A percentile compares a stretch with the other conserved stretches of the same genome.
Evolutionary conservation across 805 yeast species (phyloP).

Genomic region (Schwanniomyces yamadae): DNA sequence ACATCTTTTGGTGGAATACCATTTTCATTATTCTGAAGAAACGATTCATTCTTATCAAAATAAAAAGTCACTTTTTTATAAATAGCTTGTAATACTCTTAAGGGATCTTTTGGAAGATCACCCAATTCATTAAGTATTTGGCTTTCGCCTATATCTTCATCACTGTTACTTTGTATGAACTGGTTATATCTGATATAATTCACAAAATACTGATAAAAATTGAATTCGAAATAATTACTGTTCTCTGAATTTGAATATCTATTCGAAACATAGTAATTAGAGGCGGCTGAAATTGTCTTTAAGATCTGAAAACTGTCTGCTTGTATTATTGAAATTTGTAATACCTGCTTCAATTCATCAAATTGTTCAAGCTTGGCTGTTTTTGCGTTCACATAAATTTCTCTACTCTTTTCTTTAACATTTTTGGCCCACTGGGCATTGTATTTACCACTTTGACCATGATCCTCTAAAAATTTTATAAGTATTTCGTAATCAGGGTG

Average conservation of each 20-base stretch:
- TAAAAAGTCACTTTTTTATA: conserved; percentile 24
- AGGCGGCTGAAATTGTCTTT: too few species aligned
- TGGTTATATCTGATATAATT: too few species aligned
- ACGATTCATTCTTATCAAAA: conserved; percentile 18
- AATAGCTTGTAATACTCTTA: conserved; percentile 15
- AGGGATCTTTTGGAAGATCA: too few species aligned
- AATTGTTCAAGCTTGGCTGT: conserved; percentile 1
- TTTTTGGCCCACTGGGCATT: conserved; percentile 8
- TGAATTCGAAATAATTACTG: conserved; percentile 28
- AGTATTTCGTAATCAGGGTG: conserved; percentile 17
- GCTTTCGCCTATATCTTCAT: too few species aligned
- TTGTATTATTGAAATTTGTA: conserved; percentile 11
- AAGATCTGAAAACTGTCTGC: conserved; percentile 17
- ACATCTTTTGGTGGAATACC: conserved; percentile 16
- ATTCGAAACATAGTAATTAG: too few species aligned
- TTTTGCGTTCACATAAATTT: conserved; percentile 2
- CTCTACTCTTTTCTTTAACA: conserved; percentile 6
- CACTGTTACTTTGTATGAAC: too few species aligned
- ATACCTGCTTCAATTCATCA: conserved; percentile 6
- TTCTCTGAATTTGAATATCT: too few species aligned
- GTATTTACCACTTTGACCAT: conserved; percentile 10
- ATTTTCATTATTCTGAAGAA: background rate
- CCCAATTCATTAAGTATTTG: too few species aligned
- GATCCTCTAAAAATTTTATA: conserved; percentile 5
- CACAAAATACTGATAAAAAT: conserved; percentile 24